phyloP scores from a whole-genome alignment of 495 filamentous ascomycete genomes.

The Podospora pseudocomata region DNA sequence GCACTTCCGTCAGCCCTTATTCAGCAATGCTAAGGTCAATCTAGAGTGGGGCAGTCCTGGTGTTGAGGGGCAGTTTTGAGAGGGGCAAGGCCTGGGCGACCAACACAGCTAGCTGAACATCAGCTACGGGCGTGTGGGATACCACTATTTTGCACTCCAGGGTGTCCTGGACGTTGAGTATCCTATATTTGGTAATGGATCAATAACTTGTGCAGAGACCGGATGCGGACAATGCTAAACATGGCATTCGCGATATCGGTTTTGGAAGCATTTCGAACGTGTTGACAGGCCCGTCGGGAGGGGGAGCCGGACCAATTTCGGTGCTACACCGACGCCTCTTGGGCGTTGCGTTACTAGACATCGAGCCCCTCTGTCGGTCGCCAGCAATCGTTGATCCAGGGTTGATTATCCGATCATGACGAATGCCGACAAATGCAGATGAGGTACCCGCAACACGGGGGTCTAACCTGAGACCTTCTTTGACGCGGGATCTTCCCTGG shows the following conservation, averaged over 20 bases:
- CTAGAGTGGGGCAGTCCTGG: neutral
- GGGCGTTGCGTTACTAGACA: neutral
- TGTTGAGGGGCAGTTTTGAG: neutral
- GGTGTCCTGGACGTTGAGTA: neutral
- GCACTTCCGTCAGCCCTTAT: slow-evolving; percentile 27
- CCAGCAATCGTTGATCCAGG: slow-evolving; percentile 14
- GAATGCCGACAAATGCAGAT: slow-evolving; percentile 20
- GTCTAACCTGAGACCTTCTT: slow-evolving; percentile 9
- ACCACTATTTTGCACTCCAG: neutral
- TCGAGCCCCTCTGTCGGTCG: neutral
- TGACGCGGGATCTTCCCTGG: slow-evolving; percentile 11
- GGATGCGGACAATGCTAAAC: neutral
- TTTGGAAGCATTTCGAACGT: neutral
- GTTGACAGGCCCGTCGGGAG: neutral
- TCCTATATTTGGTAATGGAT: neutral
- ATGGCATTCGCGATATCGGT: neutral
- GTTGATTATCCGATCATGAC: slow-evolving; percentile 34
- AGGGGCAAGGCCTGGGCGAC: neutral
- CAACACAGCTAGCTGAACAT: neutral
- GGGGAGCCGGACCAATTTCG: neutral
- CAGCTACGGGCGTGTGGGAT: neutral
- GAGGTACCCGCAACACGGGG: neutral
- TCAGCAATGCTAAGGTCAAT: slow-evolving; percentile 19
- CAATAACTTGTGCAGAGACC: neutral
- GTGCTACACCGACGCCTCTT: neutral